Evolutionary conservation across 2,329 filamentous ascomycete genomes (phyloP).

Genomic region (Apiospora kogelbergensis): DNA sequence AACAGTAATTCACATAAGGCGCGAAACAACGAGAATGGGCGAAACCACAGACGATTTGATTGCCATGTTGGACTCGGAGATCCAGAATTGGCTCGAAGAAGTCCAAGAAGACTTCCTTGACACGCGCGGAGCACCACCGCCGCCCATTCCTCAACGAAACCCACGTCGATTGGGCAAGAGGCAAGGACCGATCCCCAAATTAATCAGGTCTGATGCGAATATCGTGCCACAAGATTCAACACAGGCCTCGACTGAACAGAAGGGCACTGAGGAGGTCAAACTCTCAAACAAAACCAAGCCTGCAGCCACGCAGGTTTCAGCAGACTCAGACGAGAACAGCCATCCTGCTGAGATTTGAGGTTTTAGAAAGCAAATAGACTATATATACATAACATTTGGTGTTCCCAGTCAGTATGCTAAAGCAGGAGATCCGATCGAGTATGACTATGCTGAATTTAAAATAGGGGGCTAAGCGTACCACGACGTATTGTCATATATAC

Average conservation of each 20-base stretch:
- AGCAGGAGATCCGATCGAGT: too few species aligned
- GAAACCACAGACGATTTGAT: neutral
- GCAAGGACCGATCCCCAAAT: neutral
- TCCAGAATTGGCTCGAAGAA: neutral
- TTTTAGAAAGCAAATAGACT: neutral
- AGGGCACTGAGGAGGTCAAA: neutral
- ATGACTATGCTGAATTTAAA: neutral
- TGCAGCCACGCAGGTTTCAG: neutral
- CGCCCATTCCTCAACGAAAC: neutral
- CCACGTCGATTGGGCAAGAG: neutral
- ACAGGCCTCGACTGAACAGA: neutral
- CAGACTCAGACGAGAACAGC: neutral
- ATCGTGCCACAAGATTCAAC: neutral
- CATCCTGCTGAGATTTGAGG: neutral
- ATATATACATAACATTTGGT: too few species aligned
- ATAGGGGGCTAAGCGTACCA: neutral
- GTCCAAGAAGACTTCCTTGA: neutral
- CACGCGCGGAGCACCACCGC: neutral
- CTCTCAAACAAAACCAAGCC: neutral
- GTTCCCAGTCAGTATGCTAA: too few species aligned
- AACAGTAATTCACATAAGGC: neutral
- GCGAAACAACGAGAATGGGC: neutral
- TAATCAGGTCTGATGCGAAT: neutral
- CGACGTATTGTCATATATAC: neutral
- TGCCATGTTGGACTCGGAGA: neutral